These are phyloP conservation scores for Spizellomyces sp. DNA, from an alignment of 192 early-diverging fungal genomes.

Conservation along the genomic window DNA sequence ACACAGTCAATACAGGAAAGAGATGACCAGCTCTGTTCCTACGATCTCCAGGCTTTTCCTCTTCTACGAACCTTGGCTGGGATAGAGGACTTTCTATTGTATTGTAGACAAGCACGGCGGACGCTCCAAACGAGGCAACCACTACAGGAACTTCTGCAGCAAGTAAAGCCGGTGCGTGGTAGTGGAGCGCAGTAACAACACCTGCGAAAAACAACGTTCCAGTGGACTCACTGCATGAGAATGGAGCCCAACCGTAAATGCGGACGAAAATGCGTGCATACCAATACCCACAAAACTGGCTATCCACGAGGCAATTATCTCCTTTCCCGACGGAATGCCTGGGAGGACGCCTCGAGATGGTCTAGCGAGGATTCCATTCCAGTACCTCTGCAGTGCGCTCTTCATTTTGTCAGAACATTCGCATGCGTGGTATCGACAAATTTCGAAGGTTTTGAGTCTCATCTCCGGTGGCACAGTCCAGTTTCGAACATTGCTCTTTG, in stretches of 20 bases:
- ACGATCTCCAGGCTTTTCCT: too few species aligned
- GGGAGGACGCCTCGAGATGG: constrained; percentile 12
- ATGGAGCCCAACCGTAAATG: background rate
- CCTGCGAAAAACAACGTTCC: constrained; percentile 2
- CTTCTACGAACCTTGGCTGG: constrained; percentile 11
- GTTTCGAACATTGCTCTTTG: too few species aligned
- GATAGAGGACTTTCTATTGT: constrained; percentile 20
- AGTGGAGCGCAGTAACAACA: constrained; percentile 8
- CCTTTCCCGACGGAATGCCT: background rate
- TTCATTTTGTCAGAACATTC: too few species aligned
- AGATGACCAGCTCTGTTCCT: background rate
- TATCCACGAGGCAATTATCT: constrained; percentile 3
- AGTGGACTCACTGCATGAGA: background rate
- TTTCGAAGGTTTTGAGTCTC: too few species aligned
- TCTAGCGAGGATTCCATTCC: constrained; percentile 12
- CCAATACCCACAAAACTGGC: constrained; percentile 17
- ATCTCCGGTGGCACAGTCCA: too few species aligned
- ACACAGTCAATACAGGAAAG: background rate
- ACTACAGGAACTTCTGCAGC: constrained; percentile 32
- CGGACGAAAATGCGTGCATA: background rate
- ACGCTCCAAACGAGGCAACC: constrained; percentile 29
- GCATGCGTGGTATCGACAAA: too few species aligned
- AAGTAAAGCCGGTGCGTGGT: background rate
- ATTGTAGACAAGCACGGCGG: constrained; percentile 11
- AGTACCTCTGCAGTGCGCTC: background rate